phyloP scores from a whole-genome alignment of 2,329 filamentous ascomycete species.

The Apiospora marii region DNA sequence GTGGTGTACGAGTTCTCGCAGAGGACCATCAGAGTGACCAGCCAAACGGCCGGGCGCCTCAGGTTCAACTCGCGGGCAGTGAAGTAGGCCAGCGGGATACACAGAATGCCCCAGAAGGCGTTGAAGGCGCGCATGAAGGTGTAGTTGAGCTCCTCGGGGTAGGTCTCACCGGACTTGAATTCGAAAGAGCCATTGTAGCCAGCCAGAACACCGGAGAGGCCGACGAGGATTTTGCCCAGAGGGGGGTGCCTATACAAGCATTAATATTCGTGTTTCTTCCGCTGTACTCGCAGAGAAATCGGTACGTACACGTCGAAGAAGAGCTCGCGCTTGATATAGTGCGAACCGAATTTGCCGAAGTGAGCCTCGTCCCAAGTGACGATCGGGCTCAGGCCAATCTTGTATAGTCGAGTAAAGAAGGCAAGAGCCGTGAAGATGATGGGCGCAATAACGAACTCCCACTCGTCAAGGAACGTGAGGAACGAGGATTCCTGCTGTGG shows the following conservation, averaged over 20 bases:
- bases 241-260: slow-evolving; percentile 68
- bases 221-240: slow-evolving; percentile 97
- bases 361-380: slow-evolving; percentile 75
- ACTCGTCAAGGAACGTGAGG: slow-evolving; percentile 68
- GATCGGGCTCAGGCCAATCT: slow-evolving; percentile 73
- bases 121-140: slow-evolving; percentile 99
- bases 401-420: slow-evolving; percentile 73
- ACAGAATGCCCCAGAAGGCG: slow-evolving; percentile 90
- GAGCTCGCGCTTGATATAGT: slow-evolving; percentile 99
- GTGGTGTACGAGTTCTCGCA: slow-evolving; percentile 99
- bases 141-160: slow-evolving; percentile 93
- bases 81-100: slow-evolving; percentile 92
- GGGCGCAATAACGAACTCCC: slow-evolving; percentile 69
- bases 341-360: slow-evolving; percentile 97
- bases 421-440: slow-evolving; percentile 68
- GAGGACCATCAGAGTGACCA: slow-evolving; percentile 94
- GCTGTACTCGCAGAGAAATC: slow-evolving; percentile 4
- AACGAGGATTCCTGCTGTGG: slow-evolving; percentile 58
- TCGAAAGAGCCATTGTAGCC: slow-evolving; percentile 99
- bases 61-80: slow-evolving; percentile 92
- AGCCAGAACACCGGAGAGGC: slow-evolving; percentile 92
- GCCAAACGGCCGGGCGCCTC: slow-evolving; percentile 86
- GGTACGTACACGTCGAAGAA: slow-evolving; percentile 79
- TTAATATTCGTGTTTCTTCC: slow-evolving; percentile 34
- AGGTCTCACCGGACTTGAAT: slow-evolving; percentile 97